Conservation (phyloP, 495 filamentous ascomycete species). For the Hypoxylon crocopeplum region DNA sequence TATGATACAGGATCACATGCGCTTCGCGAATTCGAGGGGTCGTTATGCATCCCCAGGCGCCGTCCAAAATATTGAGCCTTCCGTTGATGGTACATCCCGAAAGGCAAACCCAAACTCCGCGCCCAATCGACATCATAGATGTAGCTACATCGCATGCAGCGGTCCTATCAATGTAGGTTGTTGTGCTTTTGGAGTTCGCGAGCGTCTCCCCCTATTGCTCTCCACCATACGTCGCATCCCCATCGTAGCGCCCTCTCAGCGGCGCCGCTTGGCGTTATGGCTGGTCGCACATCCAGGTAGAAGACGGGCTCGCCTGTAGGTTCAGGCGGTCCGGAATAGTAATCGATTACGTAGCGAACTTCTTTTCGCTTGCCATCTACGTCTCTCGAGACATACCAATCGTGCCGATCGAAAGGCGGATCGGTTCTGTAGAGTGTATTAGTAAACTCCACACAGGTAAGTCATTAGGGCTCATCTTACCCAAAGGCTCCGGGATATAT, state of each 20-base stretch:
- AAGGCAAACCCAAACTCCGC: constrained; percentile 35
- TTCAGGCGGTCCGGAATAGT: constrained; percentile 88
- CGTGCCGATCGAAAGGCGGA: constrained; percentile 96
- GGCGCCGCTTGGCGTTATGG: constrained; percentile 82
- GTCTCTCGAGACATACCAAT: constrained; percentile 87
- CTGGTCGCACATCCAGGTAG: constrained; percentile 95
- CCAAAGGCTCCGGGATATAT: constrained; percentile 80
- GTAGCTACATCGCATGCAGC: not conserved
- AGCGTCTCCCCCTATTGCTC: constrained; percentile 75
- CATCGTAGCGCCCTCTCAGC: constrained; percentile 86
- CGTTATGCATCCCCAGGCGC: constrained; percentile 29
- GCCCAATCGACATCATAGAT: constrained; percentile 12
- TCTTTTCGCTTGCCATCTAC: constrained; percentile 68
- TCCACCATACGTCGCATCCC: constrained; percentile 94
- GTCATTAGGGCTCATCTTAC: constrained; percentile 51
- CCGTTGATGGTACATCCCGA: constrained; percentile 14
- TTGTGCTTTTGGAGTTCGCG: constrained; percentile 45
- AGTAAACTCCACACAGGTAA: not conserved
- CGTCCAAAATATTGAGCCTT: constrained; percentile 3
- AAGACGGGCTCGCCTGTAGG: constrained; percentile 93
- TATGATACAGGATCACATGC: constrained; percentile 24
- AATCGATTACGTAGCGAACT: constrained; percentile 96
- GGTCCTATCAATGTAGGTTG: constrained; percentile 5
- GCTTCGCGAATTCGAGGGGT: constrained; percentile 26
- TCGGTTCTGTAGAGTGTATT: constrained; percentile 59